phyloP scores from a whole-genome alignment of 805 yeast genomes.

The Candida anglica region DNA sequence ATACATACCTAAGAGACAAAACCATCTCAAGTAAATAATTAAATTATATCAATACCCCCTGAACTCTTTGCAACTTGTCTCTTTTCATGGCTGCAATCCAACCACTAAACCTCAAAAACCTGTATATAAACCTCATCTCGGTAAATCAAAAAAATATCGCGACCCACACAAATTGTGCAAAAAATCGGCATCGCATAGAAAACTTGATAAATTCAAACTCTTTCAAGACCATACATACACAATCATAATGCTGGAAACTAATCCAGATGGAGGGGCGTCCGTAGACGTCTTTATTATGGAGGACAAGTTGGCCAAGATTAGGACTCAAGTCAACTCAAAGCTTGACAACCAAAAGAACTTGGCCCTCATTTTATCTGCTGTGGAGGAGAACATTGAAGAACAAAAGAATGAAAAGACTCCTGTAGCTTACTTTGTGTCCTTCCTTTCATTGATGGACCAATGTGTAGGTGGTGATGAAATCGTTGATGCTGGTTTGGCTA shows the following conservation, averaged over 20 bases:
- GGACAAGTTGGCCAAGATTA: conserved; percentile 59
- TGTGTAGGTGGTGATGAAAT: conserved; percentile 48
- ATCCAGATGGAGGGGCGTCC: conserved; percentile 37
- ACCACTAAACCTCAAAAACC: too few relatives aligned
- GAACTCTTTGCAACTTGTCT: too few relatives aligned
- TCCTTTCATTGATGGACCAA: conserved; percentile 77
- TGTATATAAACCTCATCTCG: conserved; percentile 5
- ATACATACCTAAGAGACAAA: too few relatives aligned
- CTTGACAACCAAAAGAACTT: conserved; percentile 82
- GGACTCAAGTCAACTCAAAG: conserved; percentile 73
- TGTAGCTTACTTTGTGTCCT: conserved; percentile 81
- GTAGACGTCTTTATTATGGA: conserved; percentile 49
- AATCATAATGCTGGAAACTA: conserved; percentile 22
- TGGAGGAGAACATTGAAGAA: conserved; percentile 80
- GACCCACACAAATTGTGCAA: not conserved
- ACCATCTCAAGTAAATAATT: too few relatives aligned
- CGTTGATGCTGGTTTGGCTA: conserved; percentile 61
- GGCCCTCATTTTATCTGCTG: conserved; percentile 80
- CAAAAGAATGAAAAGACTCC: conserved; percentile 61
- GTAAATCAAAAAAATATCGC: not conserved
- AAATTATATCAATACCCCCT: too few relatives aligned
- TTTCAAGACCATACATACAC: not conserved
- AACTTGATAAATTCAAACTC: conserved; percentile 1
- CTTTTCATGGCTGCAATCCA: too few relatives aligned
- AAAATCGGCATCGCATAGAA: too few relatives aligned